phyloP scores from a whole-genome alignment of 2,329 filamentous ascomycete genomes.

The Xylariomycetidae sp. region DNA sequence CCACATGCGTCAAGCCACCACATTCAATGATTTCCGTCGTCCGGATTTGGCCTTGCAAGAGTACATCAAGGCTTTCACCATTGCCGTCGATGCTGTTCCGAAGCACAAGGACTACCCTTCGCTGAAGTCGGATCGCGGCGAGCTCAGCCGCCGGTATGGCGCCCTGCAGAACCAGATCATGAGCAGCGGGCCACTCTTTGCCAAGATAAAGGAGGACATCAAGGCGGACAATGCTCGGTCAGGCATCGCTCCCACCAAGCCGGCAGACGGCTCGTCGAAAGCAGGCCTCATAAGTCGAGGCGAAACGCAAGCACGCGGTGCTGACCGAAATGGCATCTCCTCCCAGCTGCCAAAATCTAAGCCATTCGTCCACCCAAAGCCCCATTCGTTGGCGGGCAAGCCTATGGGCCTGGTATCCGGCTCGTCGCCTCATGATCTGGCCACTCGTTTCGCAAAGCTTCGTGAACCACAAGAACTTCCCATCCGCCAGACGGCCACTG shows the following conservation, averaged over 20 bases:
- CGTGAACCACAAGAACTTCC: conserved; percentile 36
- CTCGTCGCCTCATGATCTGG: conserved; percentile 41
- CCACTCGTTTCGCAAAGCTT: conserved; percentile 51
- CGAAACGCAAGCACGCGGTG: too few relatives aligned
- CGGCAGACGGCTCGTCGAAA: conserved; percentile 6
- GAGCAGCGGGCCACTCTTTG: conserved; percentile 43
- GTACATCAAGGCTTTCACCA: conserved; percentile 75
- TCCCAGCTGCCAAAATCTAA: conserved; percentile 28
- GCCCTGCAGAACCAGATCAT: conserved; percentile 45
- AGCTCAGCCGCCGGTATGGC: conserved; percentile 42
- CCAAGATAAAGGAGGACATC: conserved; percentile 58
- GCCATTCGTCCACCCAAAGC: conserved; percentile 58
- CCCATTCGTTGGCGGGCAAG: conserved; percentile 59
- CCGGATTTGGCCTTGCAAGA: conserved; percentile 75
- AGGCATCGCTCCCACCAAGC: conserved; percentile 45
- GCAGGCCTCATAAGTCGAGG: conserved; percentile 7
- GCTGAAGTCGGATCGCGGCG: conserved; percentile 49
- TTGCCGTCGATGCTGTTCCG: conserved; percentile 71
- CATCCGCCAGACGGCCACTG: conserved; percentile 43
- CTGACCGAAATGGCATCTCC: too few relatives aligned
- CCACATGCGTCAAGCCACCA: conserved; percentile 54
- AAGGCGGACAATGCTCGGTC: conserved; percentile 56
- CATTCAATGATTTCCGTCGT: conserved; percentile 55
- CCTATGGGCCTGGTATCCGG: conserved; percentile 37
- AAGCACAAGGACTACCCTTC: conserved; percentile 67